These are phyloP conservation scores for Erodium moschatum DNA, from an alignment of 441 rosid species.

Conservation along the genomic window DNA sequence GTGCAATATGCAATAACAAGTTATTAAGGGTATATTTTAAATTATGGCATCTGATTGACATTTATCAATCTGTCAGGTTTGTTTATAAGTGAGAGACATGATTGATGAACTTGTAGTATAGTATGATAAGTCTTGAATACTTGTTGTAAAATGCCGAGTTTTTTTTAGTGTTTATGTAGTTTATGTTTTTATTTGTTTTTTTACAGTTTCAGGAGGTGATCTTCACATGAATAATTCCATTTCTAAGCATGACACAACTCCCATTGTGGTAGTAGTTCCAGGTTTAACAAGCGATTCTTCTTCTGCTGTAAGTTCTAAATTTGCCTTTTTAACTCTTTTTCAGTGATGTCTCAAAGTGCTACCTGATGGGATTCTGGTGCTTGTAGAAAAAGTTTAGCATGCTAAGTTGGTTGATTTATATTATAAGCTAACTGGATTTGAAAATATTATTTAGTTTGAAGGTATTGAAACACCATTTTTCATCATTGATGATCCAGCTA, in stretches of 20 bases:
- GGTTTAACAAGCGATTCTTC: slow-evolving; percentile 27
- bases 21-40: too few species aligned
- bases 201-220: slow-evolving; percentile 22
- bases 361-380: too few species aligned
- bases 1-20: too few species aligned
- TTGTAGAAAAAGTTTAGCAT: neutral
- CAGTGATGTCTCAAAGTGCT: neutral
- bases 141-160: neutral
- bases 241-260: slow-evolving; percentile 19
- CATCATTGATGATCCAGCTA: neutral
- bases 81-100: too few species aligned
- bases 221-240: slow-evolving; percentile 13
- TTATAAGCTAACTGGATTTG: neutral
- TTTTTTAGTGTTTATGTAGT: neutral
- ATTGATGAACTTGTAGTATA: too few species aligned
- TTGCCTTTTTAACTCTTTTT: neutral
- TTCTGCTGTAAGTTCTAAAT: slow-evolving; percentile 18
- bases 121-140: neutral
- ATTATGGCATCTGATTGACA: too few species aligned
- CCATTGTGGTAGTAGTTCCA: slow-evolving; percentile 27
- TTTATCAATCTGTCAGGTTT: too few species aligned
- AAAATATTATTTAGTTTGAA: neutral
- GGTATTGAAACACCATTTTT: neutral
- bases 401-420: neutral
- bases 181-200: neutral